Evolutionary conservation across 768 basidiomycete genomes (phyloP).

Genomic region (Lactarius psammicola): DNA sequence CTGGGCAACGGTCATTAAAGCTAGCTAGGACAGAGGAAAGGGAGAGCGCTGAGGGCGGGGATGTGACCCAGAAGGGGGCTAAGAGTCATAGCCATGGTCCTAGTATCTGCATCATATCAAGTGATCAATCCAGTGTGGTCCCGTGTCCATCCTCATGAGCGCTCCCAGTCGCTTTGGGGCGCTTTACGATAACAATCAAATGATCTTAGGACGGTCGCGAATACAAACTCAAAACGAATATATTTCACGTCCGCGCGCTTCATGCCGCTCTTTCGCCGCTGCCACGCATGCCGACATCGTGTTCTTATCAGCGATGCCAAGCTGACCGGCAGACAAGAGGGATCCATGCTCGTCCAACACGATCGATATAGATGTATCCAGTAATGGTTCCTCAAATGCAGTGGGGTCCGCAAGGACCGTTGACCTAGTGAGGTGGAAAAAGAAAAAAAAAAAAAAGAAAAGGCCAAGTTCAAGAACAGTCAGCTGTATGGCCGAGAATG

Average conservation of each 20-base stretch:
- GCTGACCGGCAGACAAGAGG: slow-evolving; percentile 53
- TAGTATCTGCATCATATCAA: neutral
- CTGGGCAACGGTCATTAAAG: slow-evolving; percentile 15
- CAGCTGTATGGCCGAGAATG: slow-evolving; percentile 4
- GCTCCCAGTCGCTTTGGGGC: neutral
- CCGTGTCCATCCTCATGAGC: slow-evolving; percentile 11
- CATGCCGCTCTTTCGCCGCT: slow-evolving; percentile 34
- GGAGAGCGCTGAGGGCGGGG: neutral
- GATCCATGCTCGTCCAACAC: slow-evolving; percentile 51
- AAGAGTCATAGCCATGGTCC: neutral
- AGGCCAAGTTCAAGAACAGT: neutral
- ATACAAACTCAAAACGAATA: slow-evolving; percentile 21
- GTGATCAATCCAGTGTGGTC: slow-evolving; percentile 9
- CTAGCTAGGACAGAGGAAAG: neutral
- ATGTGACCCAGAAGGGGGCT: neutral
- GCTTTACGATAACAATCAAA: neutral
- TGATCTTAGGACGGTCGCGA: neutral
- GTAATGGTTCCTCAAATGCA: slow-evolving; percentile 85
- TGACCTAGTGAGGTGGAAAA: slow-evolving; percentile 42
- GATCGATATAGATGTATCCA: slow-evolving; percentile 68
- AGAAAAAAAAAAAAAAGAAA: too few relatives aligned
- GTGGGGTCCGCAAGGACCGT: slow-evolving; percentile 80
- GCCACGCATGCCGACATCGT: slow-evolving; percentile 41
- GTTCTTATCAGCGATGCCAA: slow-evolving; percentile 45
- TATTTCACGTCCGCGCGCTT: slow-evolving; percentile 22